Evolutionary conservation across 768 basidiomycete species (phyloP).

Genomic region (Rhodotorula toruloides): DNA sequence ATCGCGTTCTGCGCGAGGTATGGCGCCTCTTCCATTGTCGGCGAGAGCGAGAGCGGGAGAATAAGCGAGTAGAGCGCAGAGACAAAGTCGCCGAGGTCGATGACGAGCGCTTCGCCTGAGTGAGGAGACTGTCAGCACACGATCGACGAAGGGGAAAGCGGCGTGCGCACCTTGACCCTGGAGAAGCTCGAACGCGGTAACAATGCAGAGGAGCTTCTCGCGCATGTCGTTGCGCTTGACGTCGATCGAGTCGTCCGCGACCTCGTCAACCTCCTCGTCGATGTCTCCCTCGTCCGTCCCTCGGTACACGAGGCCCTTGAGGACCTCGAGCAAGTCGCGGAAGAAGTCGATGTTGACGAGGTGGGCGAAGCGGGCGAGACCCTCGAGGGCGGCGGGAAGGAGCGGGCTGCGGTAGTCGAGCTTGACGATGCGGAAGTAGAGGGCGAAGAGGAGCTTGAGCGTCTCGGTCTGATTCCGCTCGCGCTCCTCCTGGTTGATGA

Average conservation of each 20-base stretch:
- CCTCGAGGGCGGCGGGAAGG: slow-evolving; percentile 78
- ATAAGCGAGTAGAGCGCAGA: slow-evolving; percentile 76
- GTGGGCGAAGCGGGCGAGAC: slow-evolving; percentile 88
- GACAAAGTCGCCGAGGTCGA: slow-evolving; percentile 87
- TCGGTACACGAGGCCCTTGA: slow-evolving; percentile 68
- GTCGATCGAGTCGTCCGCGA: slow-evolving; percentile 36
- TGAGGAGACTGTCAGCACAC: neutral
- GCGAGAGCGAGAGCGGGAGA: slow-evolving; percentile 63
- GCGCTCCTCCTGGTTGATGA: slow-evolving; percentile 86
- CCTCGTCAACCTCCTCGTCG: slow-evolving; percentile 21
- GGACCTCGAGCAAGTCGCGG: slow-evolving; percentile 81
- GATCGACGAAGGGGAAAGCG: slow-evolving; percentile 3
- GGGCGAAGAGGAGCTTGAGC: slow-evolving; percentile 88
- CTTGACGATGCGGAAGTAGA: slow-evolving; percentile 95
- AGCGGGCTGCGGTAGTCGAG: slow-evolving; percentile 64
- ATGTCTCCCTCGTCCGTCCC: slow-evolving; percentile 28
- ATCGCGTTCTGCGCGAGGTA: slow-evolving; percentile 43
- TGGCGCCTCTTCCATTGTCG: slow-evolving; percentile 59
- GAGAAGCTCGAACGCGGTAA: slow-evolving; percentile 94
- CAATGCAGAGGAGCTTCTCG: slow-evolving; percentile 68
- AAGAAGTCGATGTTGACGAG: slow-evolving; percentile 98
- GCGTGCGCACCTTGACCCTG: slow-evolving; percentile 76
- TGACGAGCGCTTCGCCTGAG: slow-evolving; percentile 89
- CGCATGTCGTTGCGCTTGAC: slow-evolving; percentile 39
- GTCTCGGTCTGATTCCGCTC: slow-evolving; percentile 88